Percentiles rank a stretch among this genome's conserved stretches.
Conservation (phyloP, 2,329 filamentous ascomycete genomes). For the Ophiognomonia clavigignenti-juglandacearum region DNA sequence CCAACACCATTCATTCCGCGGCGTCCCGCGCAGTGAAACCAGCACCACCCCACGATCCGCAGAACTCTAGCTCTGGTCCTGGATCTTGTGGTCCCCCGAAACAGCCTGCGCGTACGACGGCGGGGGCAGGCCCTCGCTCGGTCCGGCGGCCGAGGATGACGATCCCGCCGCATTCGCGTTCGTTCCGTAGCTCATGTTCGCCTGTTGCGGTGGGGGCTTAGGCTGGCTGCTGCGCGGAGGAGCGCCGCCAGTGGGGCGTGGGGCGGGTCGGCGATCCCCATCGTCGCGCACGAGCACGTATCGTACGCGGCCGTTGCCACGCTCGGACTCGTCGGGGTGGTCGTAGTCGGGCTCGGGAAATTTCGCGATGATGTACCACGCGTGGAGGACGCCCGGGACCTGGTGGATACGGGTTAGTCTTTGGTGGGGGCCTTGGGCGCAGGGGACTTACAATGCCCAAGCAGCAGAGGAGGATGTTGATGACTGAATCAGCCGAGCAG, state of each 20-base stretch:
- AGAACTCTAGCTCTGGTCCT: conserved; percentile 52
- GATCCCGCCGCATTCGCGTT: conserved; percentile 16
- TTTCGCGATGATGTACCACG: conserved; percentile 96
- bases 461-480: conserved; percentile 87
- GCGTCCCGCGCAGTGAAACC: not conserved
- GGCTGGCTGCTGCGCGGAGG: conserved; percentile 27
- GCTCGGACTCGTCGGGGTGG: conserved; percentile 49
- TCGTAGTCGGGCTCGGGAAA: conserved; percentile 73
- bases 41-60: conserved; percentile 1
- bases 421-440: conserved; percentile 26
- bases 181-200: conserved; percentile 45
- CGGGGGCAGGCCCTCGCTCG: conserved; percentile 39
- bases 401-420: conserved; percentile 22
- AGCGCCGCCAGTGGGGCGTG: conserved; percentile 30
- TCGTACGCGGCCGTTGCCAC: conserved; percentile 60
- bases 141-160: conserved; percentile 30
- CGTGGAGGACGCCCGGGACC: conserved; percentile 84
- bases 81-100: conserved; percentile 86
- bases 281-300: conserved; percentile 67
- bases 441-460: conserved; percentile 58
- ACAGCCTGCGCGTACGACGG: conserved; percentile 90
- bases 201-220: conserved; percentile 28
- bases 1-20: not conserved
- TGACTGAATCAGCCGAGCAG: conserved; percentile 86
- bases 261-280: conserved; percentile 24